A percentile compares a stretch with the other conserved stretches of the same genome.
These are phyloP conservation scores for Phytophthora colocasiae DNA, from an alignment of 352 stramenopile species.

Conservation along the genomic window DNA sequence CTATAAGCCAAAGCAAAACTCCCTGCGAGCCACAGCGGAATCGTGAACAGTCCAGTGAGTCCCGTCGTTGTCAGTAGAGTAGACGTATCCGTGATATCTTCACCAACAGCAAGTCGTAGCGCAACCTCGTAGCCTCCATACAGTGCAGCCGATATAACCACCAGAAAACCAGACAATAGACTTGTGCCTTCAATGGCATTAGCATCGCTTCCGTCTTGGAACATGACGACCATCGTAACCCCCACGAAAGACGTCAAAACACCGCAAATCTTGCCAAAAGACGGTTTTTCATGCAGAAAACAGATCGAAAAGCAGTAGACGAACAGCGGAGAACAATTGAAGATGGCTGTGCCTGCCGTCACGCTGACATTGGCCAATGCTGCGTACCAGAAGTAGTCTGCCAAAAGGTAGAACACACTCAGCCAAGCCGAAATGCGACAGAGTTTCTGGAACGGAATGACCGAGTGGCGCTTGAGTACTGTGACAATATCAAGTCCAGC, in stretches of 20 bases:
- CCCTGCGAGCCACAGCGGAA: slow-evolving; percentile 57
- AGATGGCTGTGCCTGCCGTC: slow-evolving; percentile 52
- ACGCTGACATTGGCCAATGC: slow-evolving; percentile 56
- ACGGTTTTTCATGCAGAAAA: slow-evolving; percentile 51
- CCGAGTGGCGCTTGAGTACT: slow-evolving; percentile 44
- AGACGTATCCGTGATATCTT: slow-evolving; percentile 52
- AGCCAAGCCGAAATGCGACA: slow-evolving; percentile 45
- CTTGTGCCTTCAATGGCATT: slow-evolving; percentile 40
- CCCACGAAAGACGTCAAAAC: slow-evolving; percentile 55
- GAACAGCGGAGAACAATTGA: slow-evolving; percentile 68
- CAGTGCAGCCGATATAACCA: slow-evolving; percentile 56
- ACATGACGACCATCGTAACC: slow-evolving; percentile 59
- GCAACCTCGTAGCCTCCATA: slow-evolving; percentile 65
- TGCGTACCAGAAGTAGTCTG: slow-evolving; percentile 70
- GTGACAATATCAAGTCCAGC: slow-evolving; percentile 18
- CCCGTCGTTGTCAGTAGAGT: slow-evolving; percentile 59
- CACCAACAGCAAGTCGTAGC: slow-evolving; percentile 44
- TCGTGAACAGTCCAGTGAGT: slow-evolving; percentile 52
- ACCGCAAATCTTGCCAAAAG: slow-evolving; percentile 47
- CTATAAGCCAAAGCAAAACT: slow-evolving; percentile 43
- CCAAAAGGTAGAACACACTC: slow-evolving; percentile 53
- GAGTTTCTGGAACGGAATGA: slow-evolving; percentile 41
- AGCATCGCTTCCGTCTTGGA: slow-evolving; percentile 36
- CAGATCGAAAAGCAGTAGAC: slow-evolving; percentile 78
- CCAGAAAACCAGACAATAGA: slow-evolving; percentile 46